Evolutionary conservation across 2,329 filamentous ascomycete species (phyloP).

Genomic region (Fusarium sp.): DNA sequence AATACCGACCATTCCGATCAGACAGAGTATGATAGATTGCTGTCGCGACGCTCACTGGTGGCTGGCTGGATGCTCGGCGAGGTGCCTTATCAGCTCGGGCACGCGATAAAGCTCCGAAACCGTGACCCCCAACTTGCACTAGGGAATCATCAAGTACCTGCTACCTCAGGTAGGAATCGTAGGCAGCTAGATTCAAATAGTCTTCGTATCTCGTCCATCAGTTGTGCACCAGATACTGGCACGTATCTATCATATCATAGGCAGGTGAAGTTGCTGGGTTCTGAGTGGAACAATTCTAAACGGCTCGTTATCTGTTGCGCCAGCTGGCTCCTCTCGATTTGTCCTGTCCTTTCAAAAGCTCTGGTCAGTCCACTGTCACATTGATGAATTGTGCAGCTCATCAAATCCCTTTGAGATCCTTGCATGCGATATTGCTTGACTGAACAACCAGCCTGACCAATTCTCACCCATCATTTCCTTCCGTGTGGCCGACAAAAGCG

Average conservation of each 20-base stretch:
- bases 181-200: conserved; percentile 5
- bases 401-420: conserved; percentile 25
- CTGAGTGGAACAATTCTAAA: conserved; percentile 34
- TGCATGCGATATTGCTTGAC: conserved; percentile 30
- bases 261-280: conserved; percentile 26
- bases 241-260: conserved; percentile 31
- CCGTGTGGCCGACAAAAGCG: conserved; percentile 22
- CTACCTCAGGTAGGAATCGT: conserved; percentile 12
- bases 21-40: conserved; percentile 13
- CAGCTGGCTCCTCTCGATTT: conserved; percentile 43
- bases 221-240: conserved; percentile 15
- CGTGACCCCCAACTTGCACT: conserved; percentile 19
- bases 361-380: conserved; percentile 27
- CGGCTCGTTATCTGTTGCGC: conserved; percentile 30
- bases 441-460: conserved; percentile 30
- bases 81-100: conserved; percentile 35
- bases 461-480: conserved; percentile 18
- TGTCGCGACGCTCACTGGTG: conserved; percentile 20
- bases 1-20: background rate
- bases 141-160: conserved; percentile 15
- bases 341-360: conserved; percentile 23
- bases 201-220: conserved; percentile 19
- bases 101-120: conserved; percentile 27
- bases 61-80: conserved; percentile 6
- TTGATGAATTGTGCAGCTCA: conserved; percentile 16